A percentile compares a stretch with the other conserved stretches of the same genome.
phyloP scores from a whole-genome alignment of 345 rosid species.

The Arabidopsis suecica region DNA sequence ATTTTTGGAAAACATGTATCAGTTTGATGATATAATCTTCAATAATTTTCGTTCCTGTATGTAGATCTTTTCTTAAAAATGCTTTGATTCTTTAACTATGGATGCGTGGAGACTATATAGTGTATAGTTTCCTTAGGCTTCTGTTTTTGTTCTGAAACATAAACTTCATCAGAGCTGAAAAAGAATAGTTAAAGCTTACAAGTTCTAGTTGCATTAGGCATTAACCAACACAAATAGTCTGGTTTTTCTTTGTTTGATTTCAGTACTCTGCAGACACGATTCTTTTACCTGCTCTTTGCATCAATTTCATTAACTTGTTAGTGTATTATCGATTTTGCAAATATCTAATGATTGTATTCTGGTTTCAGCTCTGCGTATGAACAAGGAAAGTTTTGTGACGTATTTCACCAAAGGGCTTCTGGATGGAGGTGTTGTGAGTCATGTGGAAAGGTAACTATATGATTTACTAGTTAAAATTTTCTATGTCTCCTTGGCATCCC shows the following conservation, averaged over 20 bases:
- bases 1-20: background rate
- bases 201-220: conserved; percentile 20
- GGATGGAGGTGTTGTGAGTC: conserved; percentile 97
- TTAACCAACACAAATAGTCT: conserved; percentile 1
- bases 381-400: conserved; percentile 80
- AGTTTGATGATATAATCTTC: conserved; percentile 4
- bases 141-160: background rate
- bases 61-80: background rate
- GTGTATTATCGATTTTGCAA: conserved; percentile 1
- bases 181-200: background rate
- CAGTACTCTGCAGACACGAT: conserved; percentile 4
- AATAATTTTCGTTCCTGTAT: background rate
- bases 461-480: conserved; percentile 6
- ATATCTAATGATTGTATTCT: conserved; percentile 19
- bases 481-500: conserved; percentile 12
- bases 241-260: conserved; percentile 10
- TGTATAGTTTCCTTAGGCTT: conserved; percentile 16
- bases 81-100: background rate
- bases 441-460: conserved; percentile 80
- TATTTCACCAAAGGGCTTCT: conserved; percentile 66
- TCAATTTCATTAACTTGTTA: background rate
- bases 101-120: conserved; percentile 10
- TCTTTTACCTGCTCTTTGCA: conserved; percentile 20
- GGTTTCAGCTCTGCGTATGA: conserved; percentile 67
- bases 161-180: conserved; percentile 4